Conservation (phyloP, 805 yeast species). For the Hanseniaspora thailandica region DNA sequence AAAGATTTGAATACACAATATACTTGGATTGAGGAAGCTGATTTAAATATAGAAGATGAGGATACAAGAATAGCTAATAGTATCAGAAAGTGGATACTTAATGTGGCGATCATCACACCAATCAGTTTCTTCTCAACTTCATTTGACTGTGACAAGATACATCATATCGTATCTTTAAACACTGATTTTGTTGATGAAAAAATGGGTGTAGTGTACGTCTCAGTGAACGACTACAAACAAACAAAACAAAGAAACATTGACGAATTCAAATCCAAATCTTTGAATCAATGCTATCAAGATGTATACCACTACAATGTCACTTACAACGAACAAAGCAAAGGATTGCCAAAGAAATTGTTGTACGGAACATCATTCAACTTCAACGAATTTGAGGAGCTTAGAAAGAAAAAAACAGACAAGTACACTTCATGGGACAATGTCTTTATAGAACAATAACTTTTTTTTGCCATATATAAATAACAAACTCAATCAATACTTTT, state of each 20-base stretch:
- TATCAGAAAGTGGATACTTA: slow-evolving; percentile 23
- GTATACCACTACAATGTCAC: background rate
- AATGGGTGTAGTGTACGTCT: slow-evolving; percentile 25
- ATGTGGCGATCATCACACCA: slow-evolving; percentile 22
- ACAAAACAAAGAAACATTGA: slow-evolving; percentile 18
- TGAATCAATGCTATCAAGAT: slow-evolving; percentile 17
- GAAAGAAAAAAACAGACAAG: slow-evolving; percentile 19
- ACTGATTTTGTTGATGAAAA: slow-evolving; percentile 20
- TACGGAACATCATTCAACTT: background rate
- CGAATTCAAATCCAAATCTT: slow-evolving; percentile 20
- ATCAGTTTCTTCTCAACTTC: slow-evolving; percentile 25
- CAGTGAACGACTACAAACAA: slow-evolving; percentile 20
- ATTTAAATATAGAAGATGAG: background rate
- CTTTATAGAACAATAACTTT: slow-evolving; percentile 17
- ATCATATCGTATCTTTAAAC: slow-evolving; percentile 23
- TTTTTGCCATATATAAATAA: background rate
- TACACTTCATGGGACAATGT: slow-evolving; percentile 14
- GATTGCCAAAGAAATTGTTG: slow-evolving; percentile 7
- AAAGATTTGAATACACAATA: background rate
- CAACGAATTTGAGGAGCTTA: slow-evolving; percentile 18
- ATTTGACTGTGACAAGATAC: slow-evolving; percentile 24
- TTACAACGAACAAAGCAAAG: background rate
- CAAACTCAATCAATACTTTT: slow-evolving; percentile 32
- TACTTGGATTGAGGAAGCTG: slow-evolving; percentile 3
- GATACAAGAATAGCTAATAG: slow-evolving; percentile 12